Percentiles rank a stretch among this genome's conserved stretches.
These are phyloP conservation scores for Sarocladium oryzae DNA, from an alignment of 2,329 filamentous ascomycete species.

Conservation along the genomic window DNA sequence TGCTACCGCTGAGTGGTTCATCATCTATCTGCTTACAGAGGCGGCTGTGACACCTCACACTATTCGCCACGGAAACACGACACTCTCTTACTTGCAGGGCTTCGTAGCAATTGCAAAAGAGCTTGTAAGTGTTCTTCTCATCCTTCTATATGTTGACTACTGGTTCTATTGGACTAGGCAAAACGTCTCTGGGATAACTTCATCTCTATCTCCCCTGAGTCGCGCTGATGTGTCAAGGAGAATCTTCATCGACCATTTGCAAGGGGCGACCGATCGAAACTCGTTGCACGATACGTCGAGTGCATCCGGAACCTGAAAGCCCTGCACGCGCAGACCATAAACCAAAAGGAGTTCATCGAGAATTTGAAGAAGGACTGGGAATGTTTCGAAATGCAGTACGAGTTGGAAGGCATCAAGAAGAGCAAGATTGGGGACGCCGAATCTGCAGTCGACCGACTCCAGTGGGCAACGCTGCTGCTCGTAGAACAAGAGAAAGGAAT, in stretches of 20 bases:
- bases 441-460: not conserved
- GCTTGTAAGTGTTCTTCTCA: not conserved
- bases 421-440: not conserved
- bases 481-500: not conserved
- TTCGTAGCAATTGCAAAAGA: not conserved
- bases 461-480: not conserved
- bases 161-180: too few species aligned
- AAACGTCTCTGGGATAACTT: too few species aligned
- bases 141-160: not conserved
- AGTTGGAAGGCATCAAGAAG: not conserved
- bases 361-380: not conserved
- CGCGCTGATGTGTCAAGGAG: not conserved
- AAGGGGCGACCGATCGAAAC: not conserved
- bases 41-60: not conserved
- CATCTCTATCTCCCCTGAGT: too few species aligned
- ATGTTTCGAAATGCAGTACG: not conserved
- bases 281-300: not conserved
- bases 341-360: not conserved
- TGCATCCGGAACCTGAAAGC: not conserved
- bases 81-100: not conserved
- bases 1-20: not conserved
- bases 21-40: not conserved
- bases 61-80: not conserved
- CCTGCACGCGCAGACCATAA: not conserved
- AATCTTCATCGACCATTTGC: not conserved